phyloP scores from a whole-genome alignment of 129 eudicot species.

The Tagetes erecta region DNA sequence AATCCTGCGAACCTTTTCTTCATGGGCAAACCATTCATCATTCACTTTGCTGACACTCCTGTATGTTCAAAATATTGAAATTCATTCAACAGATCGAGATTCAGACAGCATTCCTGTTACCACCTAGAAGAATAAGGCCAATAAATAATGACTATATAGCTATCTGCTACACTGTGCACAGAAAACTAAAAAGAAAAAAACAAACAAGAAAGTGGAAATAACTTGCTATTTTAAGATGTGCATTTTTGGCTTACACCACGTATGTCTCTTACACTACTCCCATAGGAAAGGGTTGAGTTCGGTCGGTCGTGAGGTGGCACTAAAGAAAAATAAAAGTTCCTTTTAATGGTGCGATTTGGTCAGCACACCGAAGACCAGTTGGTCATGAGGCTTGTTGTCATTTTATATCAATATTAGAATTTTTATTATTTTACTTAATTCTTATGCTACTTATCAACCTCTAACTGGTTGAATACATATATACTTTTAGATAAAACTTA shows the following conservation, averaged over 20 bases:
- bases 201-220: conserved; percentile 6
- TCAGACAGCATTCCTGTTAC: conserved; percentile 23
- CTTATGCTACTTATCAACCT: too few relatives aligned
- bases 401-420: too few relatives aligned
- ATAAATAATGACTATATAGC: conserved; percentile 21
- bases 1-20: conserved; percentile 73
- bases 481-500: too few relatives aligned
- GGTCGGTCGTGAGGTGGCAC: too few relatives aligned
- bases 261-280: too few relatives aligned
- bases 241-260: neutral
- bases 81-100: conserved; percentile 13
- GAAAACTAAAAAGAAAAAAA: neutral
- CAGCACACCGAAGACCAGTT: too few relatives aligned
- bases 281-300: too few relatives aligned
- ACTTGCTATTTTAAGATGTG: neutral
- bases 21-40: conserved; percentile 97
- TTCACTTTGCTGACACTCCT: conserved; percentile 95
- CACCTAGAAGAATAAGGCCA: conserved; percentile 26
- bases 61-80: conserved; percentile 35
- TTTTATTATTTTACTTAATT: too few relatives aligned
- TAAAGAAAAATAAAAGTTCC: too few relatives aligned
- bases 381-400: too few relatives aligned
- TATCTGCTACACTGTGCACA: conserved; percentile 19
- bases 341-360: too few relatives aligned
- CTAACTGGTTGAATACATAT: too few relatives aligned